Base-by-base conservation (phyloP, 495 filamentous ascomycete species). In the Penicillium taxi region DNA sequence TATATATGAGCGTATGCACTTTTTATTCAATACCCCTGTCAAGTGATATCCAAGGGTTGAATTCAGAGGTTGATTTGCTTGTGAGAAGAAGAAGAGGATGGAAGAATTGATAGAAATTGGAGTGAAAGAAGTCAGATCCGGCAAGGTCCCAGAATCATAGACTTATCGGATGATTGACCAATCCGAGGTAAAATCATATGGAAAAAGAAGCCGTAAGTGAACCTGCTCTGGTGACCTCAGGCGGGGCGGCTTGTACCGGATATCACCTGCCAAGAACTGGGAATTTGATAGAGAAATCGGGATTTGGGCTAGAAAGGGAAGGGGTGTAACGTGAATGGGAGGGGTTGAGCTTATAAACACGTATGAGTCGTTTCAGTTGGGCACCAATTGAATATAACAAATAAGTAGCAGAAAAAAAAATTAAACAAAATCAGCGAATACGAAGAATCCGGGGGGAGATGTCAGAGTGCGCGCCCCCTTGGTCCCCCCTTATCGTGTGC, bases 201-300 rank as follows among this genome's bases (percentile, higher is more conserved):
- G 24, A 16, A 15, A 26, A n/a, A 18, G 11, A n/a, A n/a, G 18
- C 7, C 9, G 26, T 7, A 5, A 24, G 9, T 11, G 12, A 33
- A 9, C 20, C 19, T 8, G 29, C 18, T 13, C 23, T 33, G 29
- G 29, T 20, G 25, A n/a, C 25, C 17, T 32, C 30, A 30, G 40
- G 45, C 39, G 45, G 45, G 45, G 45, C 44, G 44, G 44, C 27
- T 48, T 43, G 16, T 15, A 24, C 31, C 26, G 45, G 45, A 47
- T 47, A 35, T 35, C 32, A 23, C 9, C 32, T 22, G 12, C 23
- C 17, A 32, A 6, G 12, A 13, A 29, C 12, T n/a, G 19, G n/a
- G 11, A 3, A 31, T 15, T 17, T 13, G 14, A 18, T 31, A 31
- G 20, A 40, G 26, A 12, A 7, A 40, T 22, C 20, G 27, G 20